Evolutionary conservation across 495 filamentous ascomycete genomes (phyloP).

Genomic region (Tuber magnatum): DNA sequence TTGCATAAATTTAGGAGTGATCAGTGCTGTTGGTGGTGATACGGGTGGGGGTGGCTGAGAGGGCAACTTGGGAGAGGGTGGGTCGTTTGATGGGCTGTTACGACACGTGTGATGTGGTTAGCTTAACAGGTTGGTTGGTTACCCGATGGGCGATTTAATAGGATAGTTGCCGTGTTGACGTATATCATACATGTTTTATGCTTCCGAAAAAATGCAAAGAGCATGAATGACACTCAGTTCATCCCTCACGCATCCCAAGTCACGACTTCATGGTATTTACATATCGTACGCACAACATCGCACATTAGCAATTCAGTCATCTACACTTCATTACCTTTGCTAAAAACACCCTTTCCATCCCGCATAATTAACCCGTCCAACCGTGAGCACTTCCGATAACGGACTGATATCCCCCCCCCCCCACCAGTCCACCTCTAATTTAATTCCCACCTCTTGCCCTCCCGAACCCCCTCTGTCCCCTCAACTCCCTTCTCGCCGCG

Average conservation of each 20-base stretch:
- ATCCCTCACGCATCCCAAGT: neutral
- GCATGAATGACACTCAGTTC: neutral
- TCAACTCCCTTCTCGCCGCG: conserved; percentile 27
- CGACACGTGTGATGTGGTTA: too few species aligned
- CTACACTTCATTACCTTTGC: neutral
- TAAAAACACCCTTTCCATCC: neutral
- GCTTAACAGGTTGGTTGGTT: too few species aligned
- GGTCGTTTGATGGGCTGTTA: neutral
- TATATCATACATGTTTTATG: neutral
- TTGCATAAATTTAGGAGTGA: too few species aligned
- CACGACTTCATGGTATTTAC: neutral
- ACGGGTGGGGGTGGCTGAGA: too few species aligned
- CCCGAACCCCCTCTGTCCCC: conserved; percentile 21
- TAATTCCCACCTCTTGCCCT: conserved; percentile 3
- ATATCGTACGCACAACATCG: neutral
- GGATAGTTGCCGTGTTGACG: neutral
- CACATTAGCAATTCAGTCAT: neutral
- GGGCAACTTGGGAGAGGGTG: too few species aligned
- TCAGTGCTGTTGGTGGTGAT: too few species aligned
- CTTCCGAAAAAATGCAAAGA: neutral
- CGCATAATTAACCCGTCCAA: neutral
- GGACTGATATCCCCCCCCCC: neutral
- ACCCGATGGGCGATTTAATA: neutral
- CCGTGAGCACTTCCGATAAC: neutral
- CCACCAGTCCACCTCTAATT: neutral